Percentiles rank a stretch among this genome's conserved stretches.
Evolutionary conservation across 495 filamentous ascomycete genomes (phyloP).

Genomic region (Daldinia vernicosa): DNA sequence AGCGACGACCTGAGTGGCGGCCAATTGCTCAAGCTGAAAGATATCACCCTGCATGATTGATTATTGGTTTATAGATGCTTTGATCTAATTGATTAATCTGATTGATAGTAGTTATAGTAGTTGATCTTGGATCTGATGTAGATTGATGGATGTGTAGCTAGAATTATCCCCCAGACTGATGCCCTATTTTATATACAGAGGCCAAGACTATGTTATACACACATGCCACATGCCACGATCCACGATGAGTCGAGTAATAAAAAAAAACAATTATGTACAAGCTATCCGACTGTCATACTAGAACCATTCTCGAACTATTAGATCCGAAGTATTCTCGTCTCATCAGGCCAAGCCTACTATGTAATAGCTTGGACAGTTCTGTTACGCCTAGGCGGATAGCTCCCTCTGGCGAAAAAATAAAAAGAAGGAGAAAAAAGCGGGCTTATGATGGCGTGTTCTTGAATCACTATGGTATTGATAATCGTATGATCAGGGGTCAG

Average conservation of each 20-base stretch:
- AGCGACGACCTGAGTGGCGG: constrained; percentile 15
- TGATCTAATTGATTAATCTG: constrained; percentile 10
- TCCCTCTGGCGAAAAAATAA: constrained; percentile 18
- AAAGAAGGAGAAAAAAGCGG: constrained; percentile 25
- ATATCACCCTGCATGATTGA: constrained; percentile 47
- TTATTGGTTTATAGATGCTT: constrained; percentile 1
- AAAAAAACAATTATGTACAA: not conserved
- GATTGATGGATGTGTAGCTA: constrained; percentile 17
- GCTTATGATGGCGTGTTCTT: constrained; percentile 34
- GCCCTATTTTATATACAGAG: constrained; percentile 31
- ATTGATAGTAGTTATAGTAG: constrained; percentile 1
- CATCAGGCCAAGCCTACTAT: constrained; percentile 28
- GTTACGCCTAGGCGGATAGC: constrained; percentile 24
- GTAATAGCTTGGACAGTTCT: constrained; percentile 4
- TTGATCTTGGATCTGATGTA: constrained; percentile 16
- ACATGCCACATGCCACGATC: too few relatives aligned
- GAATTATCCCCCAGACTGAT: not conserved
- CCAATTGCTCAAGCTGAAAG: constrained; percentile 43
- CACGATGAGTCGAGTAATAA: constrained; percentile 6
- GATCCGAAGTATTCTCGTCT: constrained; percentile 42
- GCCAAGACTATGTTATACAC: constrained; percentile 4
- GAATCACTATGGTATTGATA: constrained; percentile 34
- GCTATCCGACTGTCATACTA: constrained; percentile 8
- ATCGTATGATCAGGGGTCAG: constrained; percentile 34
- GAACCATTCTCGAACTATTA: constrained; percentile 41